Percentiles rank a stretch among this genome's conserved stretches.
Evolutionary conservation across 257 asterid species (phyloP).

Genomic region (Solanum phureja): DNA sequence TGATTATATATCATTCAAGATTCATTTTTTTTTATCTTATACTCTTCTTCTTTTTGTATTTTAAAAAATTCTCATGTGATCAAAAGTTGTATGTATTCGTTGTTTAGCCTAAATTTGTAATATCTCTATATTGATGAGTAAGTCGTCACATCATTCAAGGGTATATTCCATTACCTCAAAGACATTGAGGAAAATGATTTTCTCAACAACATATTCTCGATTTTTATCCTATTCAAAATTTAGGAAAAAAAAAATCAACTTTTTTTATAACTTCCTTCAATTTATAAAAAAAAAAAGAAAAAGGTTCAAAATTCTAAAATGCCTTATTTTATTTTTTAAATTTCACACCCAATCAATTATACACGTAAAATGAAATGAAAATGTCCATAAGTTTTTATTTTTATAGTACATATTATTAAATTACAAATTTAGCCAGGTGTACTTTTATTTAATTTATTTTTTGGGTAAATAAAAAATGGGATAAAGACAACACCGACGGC

Average conservation of each 20-base stretch:
- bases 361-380: not conserved
- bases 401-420: not conserved
- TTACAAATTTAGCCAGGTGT: not conserved
- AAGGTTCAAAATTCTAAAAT: not conserved
- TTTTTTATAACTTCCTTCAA: not conserved
- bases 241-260: not conserved
- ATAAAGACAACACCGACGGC: conserved; percentile 43
- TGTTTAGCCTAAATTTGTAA: too few species aligned
- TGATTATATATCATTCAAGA: too few species aligned
- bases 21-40: too few species aligned
- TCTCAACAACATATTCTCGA: too few species aligned
- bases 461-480: not conserved
- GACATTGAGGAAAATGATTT: too few species aligned
- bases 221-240: too few species aligned
- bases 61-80: too few species aligned
- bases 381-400: not conserved
- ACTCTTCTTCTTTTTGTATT: too few species aligned
- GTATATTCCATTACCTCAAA: too few species aligned
- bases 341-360: too few species aligned
- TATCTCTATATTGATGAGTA: not conserved
- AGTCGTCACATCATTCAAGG: too few species aligned
- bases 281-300: too few species aligned
- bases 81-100: not conserved
- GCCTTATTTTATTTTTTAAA: not conserved
- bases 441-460: not conserved